Evolutionary conservation across 2,329 filamentous ascomycete genomes (phyloP), one percentile per base, ranked within the genome.

Genomic region (Neofusicoccum kwambonambiense): DNA sequence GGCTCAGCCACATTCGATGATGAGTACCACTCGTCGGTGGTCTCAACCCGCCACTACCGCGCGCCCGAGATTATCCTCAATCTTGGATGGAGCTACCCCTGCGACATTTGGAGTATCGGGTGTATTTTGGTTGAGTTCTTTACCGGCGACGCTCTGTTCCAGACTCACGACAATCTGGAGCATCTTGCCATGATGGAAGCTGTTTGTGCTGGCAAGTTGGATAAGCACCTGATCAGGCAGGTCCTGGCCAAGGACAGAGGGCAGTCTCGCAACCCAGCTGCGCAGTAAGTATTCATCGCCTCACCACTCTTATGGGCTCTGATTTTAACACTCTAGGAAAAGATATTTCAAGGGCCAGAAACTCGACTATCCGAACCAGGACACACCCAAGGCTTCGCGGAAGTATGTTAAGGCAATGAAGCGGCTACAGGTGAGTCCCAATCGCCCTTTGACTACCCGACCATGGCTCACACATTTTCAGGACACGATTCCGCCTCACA

Each of bases 381-480:
- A 89, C 58, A 89, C 87, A 1, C 84, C 86, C 13, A 84, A 86
- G 68, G 84, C 86, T 27, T 89, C 86, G 22, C 83, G 82, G 70
- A 89, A 88, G 77, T 89, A 89, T 70, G 87, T 89, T 66, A 85
- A 85, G 70, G 86, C 85, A n/a, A 89, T 89, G 87, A 89, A 88
- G 76, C 82, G 81, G 68, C 78, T 87, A 62, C 79, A 81, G 63
- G 85, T 87, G 81, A 70, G 84, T 75, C 27, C 34, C 65, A 9
- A 17, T n/a, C 17, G 13, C 8, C 3, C 54, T 39, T 19, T 56
- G 12, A 11, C 47, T n/a, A 49, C 42, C n/a, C 42, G 19, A 49
- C 17, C 15, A 4, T 4, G 1, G 45, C 69, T 73, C 68, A 74
- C 58, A 62, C 66, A 63, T 70, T 42, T 34, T 31, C 73, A 89